Conservation (phyloP, 192 early-diverging fungal species). For the Linderina pennispora region DNA sequence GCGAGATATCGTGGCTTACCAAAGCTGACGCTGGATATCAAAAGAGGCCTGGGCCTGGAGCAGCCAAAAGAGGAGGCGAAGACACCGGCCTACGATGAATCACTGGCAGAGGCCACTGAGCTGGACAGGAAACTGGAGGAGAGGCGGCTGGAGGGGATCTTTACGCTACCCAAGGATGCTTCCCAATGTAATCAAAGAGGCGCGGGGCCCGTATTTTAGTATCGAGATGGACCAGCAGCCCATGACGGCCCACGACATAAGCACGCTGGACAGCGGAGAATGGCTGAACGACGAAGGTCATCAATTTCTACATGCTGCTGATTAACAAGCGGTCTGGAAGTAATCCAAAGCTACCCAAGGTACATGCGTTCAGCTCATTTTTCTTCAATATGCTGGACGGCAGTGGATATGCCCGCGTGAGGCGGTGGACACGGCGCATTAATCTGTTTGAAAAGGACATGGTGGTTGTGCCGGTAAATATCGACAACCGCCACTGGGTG, state of each 20-base stretch:
- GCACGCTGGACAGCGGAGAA: conserved; percentile 59
- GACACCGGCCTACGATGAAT: conserved; percentile 35
- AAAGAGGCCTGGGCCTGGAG: too few relatives aligned
- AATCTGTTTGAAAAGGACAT: conserved; percentile 65
- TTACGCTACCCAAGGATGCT: conserved; percentile 25
- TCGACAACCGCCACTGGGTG: conserved; percentile 73
- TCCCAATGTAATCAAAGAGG: conserved; percentile 9
- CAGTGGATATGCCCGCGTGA: conserved; percentile 65
- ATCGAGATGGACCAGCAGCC: conserved; percentile 50
- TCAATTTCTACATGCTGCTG: conserved; percentile 88
- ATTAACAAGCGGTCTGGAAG: conserved; percentile 60
- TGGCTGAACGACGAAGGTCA: conserved; percentile 98
- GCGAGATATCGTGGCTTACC: too few relatives aligned
- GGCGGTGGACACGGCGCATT: conserved; percentile 75
- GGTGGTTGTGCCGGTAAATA: conserved; percentile 80
- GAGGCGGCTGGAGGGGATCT: conserved; percentile 8
- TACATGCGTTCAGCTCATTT: conserved; percentile 90
- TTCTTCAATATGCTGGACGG: conserved; percentile 72
- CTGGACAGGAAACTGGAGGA: conserved; percentile 23
- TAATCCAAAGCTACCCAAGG: conserved; percentile 46
- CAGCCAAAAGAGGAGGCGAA: too few relatives aligned
- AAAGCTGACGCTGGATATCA: too few relatives aligned
- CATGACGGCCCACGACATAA: conserved; percentile 55
- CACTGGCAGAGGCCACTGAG: conserved; percentile 10
- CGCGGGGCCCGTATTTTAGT: conserved; percentile 8